A percentile compares a stretch with the other conserved stretches of the same genome.
Conservation (phyloP, 106 monocot genomes). For the Apostasia shenzhenica region DNA sequence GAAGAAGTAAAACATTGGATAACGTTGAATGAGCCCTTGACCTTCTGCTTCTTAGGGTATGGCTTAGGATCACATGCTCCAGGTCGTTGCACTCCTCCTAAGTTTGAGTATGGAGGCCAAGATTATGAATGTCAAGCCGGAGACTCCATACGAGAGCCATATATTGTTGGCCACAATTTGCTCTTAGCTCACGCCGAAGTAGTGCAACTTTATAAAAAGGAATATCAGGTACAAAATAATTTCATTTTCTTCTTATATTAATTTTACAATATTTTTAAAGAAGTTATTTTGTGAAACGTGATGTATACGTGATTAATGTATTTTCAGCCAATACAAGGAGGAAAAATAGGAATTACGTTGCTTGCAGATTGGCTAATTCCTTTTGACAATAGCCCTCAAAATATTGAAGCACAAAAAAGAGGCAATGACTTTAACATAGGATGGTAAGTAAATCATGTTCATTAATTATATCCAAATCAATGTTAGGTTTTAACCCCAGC, state of each 20-base stretch:
- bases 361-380: conserved; percentile 7
- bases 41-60: conserved; percentile 10
- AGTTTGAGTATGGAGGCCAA: neutral
- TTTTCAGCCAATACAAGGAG: conserved; percentile 21
- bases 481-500: no score
- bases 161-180: conserved; percentile 14
- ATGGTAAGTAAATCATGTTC: conserved; percentile 11
- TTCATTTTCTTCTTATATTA: no score
- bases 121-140: conserved; percentile 5
- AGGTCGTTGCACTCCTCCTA: conserved; percentile 13
- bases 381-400: neutral
- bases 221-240: conserved; percentile 10
- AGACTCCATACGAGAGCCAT: conserved; percentile 22
- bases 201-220: conserved; percentile 9
- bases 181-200: conserved; percentile 20
- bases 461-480: no score
- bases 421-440: conserved; percentile 8
- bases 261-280: neutral
- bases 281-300: no score
- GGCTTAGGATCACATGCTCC: conserved; percentile 11
- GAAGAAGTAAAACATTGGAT: conserved; percentile 25
- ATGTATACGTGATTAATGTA: neutral
- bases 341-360: conserved; percentile 25
- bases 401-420: conserved; percentile 10
- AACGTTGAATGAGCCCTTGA: conserved; percentile 21